These are phyloP conservation scores for Cadophora malorum DNA, from an alignment of 2,329 filamentous ascomycete species.

Conservation along the genomic window DNA sequence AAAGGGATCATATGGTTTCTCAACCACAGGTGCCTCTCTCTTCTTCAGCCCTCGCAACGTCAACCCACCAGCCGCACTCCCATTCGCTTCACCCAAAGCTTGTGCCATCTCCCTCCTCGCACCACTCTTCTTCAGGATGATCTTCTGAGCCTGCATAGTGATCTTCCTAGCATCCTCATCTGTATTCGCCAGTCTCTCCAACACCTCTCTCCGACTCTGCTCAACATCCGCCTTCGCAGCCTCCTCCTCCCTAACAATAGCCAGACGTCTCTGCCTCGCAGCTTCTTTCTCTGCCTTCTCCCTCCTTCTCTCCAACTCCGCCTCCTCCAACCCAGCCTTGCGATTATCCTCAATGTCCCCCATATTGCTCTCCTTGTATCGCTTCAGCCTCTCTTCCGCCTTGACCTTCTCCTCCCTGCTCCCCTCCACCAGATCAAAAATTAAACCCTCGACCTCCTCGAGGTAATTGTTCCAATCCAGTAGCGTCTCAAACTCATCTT, in stretches of 20 bases:
- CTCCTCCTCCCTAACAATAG: slow-evolving; percentile 71
- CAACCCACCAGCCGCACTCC: slow-evolving; percentile 46
- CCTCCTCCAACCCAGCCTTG: slow-evolving; percentile 59
- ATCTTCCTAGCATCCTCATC: slow-evolving; percentile 64
- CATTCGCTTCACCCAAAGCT: slow-evolving; percentile 35
- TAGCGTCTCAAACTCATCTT: slow-evolving; percentile 90
- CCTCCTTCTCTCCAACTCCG: slow-evolving; percentile 58
- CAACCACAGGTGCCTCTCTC: slow-evolving; percentile 62
- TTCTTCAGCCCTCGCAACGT: slow-evolving; percentile 84
- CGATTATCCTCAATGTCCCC: slow-evolving; percentile 69
- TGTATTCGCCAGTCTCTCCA: slow-evolving; percentile 71
- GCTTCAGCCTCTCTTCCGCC: slow-evolving; percentile 58
- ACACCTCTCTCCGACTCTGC: slow-evolving; percentile 70
- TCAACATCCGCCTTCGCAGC: slow-evolving; percentile 70
- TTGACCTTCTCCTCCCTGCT: slow-evolving; percentile 60
- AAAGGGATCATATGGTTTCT: slow-evolving; percentile 88
- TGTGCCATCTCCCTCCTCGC: slow-evolving; percentile 54
- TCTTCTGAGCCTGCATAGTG: slow-evolving; percentile 60
- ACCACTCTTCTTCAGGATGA: slow-evolving; percentile 76
- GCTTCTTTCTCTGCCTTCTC: slow-evolving; percentile 72
- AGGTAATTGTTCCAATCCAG: slow-evolving; percentile 92
- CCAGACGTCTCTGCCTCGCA: slow-evolving; percentile 65
- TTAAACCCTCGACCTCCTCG: slow-evolving; percentile 88
- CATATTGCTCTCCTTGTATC: slow-evolving; percentile 78
- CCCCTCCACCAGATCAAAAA: slow-evolving; percentile 83